These are phyloP conservation scores for Mycena sanguinolenta DNA, from an alignment of 768 basidiomycete species.

Conservation along the genomic window DNA sequence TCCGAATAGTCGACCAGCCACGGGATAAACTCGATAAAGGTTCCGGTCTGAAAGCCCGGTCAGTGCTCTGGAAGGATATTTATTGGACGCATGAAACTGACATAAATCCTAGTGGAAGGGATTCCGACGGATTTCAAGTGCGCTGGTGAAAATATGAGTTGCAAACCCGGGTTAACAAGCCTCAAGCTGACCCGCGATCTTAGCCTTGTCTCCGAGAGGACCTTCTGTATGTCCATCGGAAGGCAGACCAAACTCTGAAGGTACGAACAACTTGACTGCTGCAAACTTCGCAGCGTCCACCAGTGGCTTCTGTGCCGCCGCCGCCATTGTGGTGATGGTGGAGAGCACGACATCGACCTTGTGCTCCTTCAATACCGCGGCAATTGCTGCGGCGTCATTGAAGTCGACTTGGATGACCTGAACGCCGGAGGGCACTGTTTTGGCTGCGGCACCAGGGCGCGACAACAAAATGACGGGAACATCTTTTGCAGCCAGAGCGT, in stretches of 20 bases:
- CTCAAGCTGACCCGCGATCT: conserved; percentile 43
- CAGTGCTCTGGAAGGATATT: not conserved
- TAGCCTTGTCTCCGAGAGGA: conserved; percentile 40
- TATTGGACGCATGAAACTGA: conserved; percentile 31
- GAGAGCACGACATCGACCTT: conserved; percentile 53
- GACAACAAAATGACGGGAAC: conserved; percentile 37
- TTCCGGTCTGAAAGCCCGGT: conserved; percentile 42
- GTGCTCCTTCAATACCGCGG: conserved; percentile 46
- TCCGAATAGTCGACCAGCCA: conserved; percentile 44
- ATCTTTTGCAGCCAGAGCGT: conserved; percentile 63
- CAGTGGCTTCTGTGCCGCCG: conserved; percentile 41
- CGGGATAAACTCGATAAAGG: conserved; percentile 48
- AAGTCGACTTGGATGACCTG: conserved; percentile 45
- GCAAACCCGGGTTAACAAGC: not conserved
- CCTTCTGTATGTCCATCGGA: conserved; percentile 48
- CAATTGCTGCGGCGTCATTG: conserved; percentile 40
- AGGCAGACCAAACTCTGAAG: conserved; percentile 54
- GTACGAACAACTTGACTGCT: conserved; percentile 53
- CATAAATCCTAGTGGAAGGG: conserved; percentile 47
- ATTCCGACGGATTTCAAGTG: conserved; percentile 47
- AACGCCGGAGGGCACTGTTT: conserved; percentile 39
- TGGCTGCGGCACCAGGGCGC: conserved; percentile 20
- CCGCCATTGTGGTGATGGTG: conserved; percentile 43
- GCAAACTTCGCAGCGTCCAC: conserved; percentile 53
- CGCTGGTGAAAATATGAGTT: conserved; percentile 34